Percentiles rank a stretch among this genome's conserved stretches.
phyloP scores from a whole-genome alignment of 768 basidiomycete genomes.

The Hirschioporus abietinus region DNA sequence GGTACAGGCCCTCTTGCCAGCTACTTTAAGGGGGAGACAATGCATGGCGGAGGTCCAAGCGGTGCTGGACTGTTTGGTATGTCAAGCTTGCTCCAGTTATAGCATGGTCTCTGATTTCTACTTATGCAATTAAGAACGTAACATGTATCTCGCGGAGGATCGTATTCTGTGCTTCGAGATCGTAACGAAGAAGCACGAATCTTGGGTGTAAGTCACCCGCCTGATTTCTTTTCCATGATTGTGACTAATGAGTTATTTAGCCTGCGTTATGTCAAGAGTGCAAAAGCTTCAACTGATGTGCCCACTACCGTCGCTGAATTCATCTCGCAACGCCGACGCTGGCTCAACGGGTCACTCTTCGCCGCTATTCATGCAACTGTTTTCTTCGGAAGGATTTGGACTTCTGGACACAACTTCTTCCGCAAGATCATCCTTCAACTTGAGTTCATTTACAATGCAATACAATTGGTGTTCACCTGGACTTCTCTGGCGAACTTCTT shows the following conservation, averaged over 20 bases:
- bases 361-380: constrained; percentile 90
- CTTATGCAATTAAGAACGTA: constrained; percentile 45
- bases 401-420: constrained; percentile 85
- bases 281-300: constrained; percentile 95
- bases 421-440: constrained; percentile 76
- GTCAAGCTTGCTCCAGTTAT: constrained; percentile 9
- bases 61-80: constrained; percentile 63
- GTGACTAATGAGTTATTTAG: constrained; percentile 19
- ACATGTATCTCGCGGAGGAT: constrained; percentile 91
- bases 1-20: constrained; percentile 87
- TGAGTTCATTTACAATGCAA: constrained; percentile 87
- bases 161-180: constrained; percentile 93
- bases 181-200: constrained; percentile 82
- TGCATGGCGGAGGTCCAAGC: constrained; percentile 60
- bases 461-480: constrained; percentile 93
- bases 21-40: constrained; percentile 90
- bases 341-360: constrained; percentile 87
- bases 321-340: constrained; percentile 89
- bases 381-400: constrained; percentile 85
- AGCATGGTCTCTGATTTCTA: neutral
- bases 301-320: constrained; percentile 89
- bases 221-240: constrained; percentile 11
- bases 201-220: constrained; percentile 59
- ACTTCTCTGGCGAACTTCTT: constrained; percentile 92
- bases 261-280: constrained; percentile 86